A percentile compares a stretch with the other conserved stretches of the same genome.
phyloP scores from a whole-genome alignment of 805 yeast species.

The Ogataea trehaloabstinens region DNA sequence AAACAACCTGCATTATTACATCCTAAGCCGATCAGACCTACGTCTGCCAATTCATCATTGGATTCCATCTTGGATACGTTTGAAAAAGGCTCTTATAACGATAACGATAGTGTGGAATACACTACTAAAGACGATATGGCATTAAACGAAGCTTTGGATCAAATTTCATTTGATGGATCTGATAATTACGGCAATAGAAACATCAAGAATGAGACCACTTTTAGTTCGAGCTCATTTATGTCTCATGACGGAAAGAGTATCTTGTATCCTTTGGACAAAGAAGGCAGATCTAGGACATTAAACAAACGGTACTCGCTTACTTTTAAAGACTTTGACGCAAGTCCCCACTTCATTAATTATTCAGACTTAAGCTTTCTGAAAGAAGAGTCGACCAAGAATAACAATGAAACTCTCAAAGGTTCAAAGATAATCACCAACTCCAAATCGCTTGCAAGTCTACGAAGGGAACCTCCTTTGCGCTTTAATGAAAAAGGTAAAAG shows the following conservation, averaged over 20 bases:
- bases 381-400: conserved; percentile 8
- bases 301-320: conserved; percentile 24
- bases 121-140: conserved; percentile 3
- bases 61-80: conserved; percentile 28
- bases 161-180: conserved; percentile 1
- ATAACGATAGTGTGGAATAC: conserved; percentile 3
- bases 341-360: conserved; percentile 8
- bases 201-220: conserved; percentile 9
- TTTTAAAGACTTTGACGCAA: conserved; percentile 25
- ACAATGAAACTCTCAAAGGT: not conserved
- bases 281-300: conserved; percentile 7
- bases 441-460: conserved; percentile 1
- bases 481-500: too few species aligned
- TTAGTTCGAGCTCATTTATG: conserved; percentile 32
- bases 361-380: conserved; percentile 14
- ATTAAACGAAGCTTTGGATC: conserved; percentile 3
- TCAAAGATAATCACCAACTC: conserved; percentile 1
- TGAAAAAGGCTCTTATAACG: conserved; percentile 12
- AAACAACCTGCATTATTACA: conserved; percentile 14
- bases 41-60: conserved; percentile 25
- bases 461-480: too few species aligned
- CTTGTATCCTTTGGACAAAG: conserved; percentile 46
- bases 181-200: not conserved
- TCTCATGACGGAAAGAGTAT: conserved; percentile 46
- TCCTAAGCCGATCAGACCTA: conserved; percentile 23